Conservation (phyloP, 1,284 basidiomycete genomes). For the Kalmanozyma brasiliensis region DNA sequence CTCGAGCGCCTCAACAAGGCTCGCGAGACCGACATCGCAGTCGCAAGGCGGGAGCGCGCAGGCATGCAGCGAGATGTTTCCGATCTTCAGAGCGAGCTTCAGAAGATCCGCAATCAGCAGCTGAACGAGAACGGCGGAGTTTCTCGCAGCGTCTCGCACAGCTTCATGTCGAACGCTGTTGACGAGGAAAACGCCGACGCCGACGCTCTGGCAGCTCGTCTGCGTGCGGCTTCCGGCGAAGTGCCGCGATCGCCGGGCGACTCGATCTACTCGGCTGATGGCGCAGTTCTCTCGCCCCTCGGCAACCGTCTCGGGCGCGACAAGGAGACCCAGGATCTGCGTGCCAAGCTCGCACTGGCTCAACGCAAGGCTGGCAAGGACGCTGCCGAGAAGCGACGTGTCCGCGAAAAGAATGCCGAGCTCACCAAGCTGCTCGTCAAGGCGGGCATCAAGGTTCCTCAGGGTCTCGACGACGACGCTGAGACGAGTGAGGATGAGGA, state of each 20-base stretch:
- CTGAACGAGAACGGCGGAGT: slow-evolving; percentile 31
- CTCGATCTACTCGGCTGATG: slow-evolving; percentile 45
- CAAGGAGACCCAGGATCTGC: slow-evolving; percentile 58
- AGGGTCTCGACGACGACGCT: slow-evolving; percentile 48
- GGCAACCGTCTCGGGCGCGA: slow-evolving; percentile 47
- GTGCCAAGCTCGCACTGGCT: slow-evolving; percentile 59
- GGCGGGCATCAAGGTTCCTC: slow-evolving; percentile 53
- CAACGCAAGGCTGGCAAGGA: slow-evolving; percentile 63
- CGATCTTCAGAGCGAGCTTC: slow-evolving; percentile 83
- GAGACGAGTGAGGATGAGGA: slow-evolving; percentile 58
- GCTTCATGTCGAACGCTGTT: slow-evolving; percentile 46
- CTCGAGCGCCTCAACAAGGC: slow-evolving; percentile 83
- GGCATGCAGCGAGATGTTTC: slow-evolving; percentile 89
- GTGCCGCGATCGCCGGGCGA: slow-evolving; percentile 42
- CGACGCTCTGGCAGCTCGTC: slow-evolving; percentile 28
- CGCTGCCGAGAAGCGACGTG: slow-evolving; percentile 56
- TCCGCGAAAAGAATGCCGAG: slow-evolving; percentile 60
- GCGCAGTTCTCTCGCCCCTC: slow-evolving; percentile 41
- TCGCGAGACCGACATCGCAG: slow-evolving; percentile 90
- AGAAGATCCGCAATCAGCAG: slow-evolving; percentile 53
- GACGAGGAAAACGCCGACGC: slow-evolving; percentile 41
- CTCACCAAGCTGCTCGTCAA: slow-evolving; percentile 52
- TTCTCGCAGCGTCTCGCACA: slow-evolving; percentile 48
- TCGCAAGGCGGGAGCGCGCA: slow-evolving; percentile 85
- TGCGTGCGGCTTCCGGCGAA: slow-evolving; percentile 43